Base-by-base conservation (phyloP, 495 filamentous ascomycete species). In the Xylaria intraflava region DNA sequence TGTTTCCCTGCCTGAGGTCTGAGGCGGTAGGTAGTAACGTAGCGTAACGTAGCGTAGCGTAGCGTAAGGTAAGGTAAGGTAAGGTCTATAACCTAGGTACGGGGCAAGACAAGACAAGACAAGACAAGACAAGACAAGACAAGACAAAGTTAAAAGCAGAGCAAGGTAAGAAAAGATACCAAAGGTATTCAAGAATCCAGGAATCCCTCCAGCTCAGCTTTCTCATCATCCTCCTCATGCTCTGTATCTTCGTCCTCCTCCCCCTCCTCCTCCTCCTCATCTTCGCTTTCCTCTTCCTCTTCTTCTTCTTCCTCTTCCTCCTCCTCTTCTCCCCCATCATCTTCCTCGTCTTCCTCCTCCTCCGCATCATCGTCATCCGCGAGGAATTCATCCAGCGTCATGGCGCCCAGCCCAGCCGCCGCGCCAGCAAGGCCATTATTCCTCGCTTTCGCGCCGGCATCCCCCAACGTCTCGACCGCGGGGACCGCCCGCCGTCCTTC, bases 361-460 rank as follows among this genome's bases (percentile, higher is more conserved):
- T 66, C 57, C 8, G 57, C 54, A 20, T 69, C 66, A 35, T 67
- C 66, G 33, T 83, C 82, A 49, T 89, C 88, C 20, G 78, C 85
- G 50, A 96, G 73, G 89, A 93, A 97, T 66, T 95, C 87, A 73
- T 96, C 87, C 59, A 96, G 72, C 17, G 80, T 85, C 80, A 91
- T 95, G 6, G 69, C 74, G 9, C 74, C 83, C 46, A 76, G 71
- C 31, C 59, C 46, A 26, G 58, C 48, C 44, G 61, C 20, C 44
- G 55, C 29, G 78, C 80, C 55, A 63, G 76, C 6, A 80, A 87
- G 19, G 14, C 38, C 50, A 42, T 35, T 53, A 24, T 62, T 89
- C 84, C 51, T 83, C 1, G 24, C 36, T 65, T 10, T 83, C 0
- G 60, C 38, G 7, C 42, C 65, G 4, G 77, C 77, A 50, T 72